Evolutionary conservation across 2,329 filamentous ascomycete genomes (phyloP), one percentile per base, ranked within the genome.

Genomic region (Pyrenophora tritici-repentis): DNA sequence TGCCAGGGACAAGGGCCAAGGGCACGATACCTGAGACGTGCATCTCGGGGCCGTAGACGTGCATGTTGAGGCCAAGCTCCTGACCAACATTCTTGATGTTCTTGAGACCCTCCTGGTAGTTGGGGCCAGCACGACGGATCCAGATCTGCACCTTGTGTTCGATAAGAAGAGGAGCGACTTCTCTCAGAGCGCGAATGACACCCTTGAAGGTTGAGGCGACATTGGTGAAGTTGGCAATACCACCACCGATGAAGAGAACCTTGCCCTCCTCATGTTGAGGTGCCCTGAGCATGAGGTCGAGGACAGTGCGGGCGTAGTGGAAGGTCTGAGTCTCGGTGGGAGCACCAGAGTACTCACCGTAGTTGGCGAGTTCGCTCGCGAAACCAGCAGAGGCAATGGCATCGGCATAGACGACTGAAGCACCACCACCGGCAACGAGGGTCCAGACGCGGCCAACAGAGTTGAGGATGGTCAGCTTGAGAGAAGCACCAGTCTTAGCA

Each of bases 211-310:
- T 99, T 68, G 89, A 94, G 55, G 94, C 94, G 47, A 99, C 94
- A 81, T 97, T 99, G 83, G 94, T 99, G 83, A 99, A 99, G 88
- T 99, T 99, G 84, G 94, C 94, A 84, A 99, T 99, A 85, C 94
- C 94, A 81, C 94, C 94, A 78, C 94, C 94, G 65, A 99, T 97
- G 85, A 99, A 99, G 62, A 99, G 88, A 46, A 99, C 91, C 86
- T 97, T 99, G 82, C 94, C 94, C 72, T 97, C 88, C 56, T 90
- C 84, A 77, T 85, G 83, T 73, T 86, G 77, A 52, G 94, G 93
- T 48, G 93, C 88, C 65, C 94, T 90, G 67, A 99, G 89, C 90
- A 99, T 96, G 61, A 99, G 86, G 76, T 99, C 94, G 59, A 99
- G 84, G 60, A 99, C 91, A 24, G 94, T 99, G 72, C 90, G 89